phyloP scores from a whole-genome alignment of 106 monocot genomes.

The Agapanthus africanus region DNA sequence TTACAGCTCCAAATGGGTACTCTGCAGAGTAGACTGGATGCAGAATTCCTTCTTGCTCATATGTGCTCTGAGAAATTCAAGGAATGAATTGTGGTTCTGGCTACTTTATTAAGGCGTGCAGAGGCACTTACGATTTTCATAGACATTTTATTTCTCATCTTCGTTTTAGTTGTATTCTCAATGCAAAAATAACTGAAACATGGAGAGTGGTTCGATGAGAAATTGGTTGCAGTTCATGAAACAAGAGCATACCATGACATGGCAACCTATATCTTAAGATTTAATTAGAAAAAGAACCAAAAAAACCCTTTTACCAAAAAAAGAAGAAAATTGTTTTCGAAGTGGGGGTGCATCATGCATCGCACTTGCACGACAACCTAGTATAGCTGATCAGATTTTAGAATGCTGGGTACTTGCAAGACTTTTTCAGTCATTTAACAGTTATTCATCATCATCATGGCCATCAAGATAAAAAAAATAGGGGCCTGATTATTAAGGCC shows the following conservation, averaged over 20 bases:
- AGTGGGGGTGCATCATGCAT: too few relatives aligned
- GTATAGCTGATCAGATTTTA: too few relatives aligned
- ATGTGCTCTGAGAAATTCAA: conserved; percentile 99
- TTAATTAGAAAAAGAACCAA: not conserved
- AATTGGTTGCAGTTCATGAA: too few relatives aligned
- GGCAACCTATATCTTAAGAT: not conserved
- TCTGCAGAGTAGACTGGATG: conserved; percentile 94
- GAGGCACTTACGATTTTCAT: conserved; percentile 46
- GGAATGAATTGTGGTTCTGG: conserved; percentile 98
- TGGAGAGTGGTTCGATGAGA: too few relatives aligned
- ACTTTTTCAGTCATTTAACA: too few relatives aligned
- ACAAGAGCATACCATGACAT: too few relatives aligned
- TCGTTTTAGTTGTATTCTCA: not conserved
- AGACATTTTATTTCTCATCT: conserved; percentile 3
- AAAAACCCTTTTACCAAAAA: not conserved
- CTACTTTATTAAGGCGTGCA: conserved; percentile 79
- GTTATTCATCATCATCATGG: too few relatives aligned
- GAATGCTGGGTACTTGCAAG: too few relatives aligned
- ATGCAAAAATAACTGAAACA: not conserved
- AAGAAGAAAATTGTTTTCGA: too few relatives aligned
- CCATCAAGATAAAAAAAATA: too few relatives aligned
- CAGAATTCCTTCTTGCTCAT: conserved; percentile 94
- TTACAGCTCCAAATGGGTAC: conserved; percentile 89
- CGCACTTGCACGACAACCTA: too few relatives aligned
- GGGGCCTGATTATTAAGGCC: too few relatives aligned